Conservation (phyloP, 2,329 filamentous ascomycete species). For the Fusarium goolgardi region DNA sequence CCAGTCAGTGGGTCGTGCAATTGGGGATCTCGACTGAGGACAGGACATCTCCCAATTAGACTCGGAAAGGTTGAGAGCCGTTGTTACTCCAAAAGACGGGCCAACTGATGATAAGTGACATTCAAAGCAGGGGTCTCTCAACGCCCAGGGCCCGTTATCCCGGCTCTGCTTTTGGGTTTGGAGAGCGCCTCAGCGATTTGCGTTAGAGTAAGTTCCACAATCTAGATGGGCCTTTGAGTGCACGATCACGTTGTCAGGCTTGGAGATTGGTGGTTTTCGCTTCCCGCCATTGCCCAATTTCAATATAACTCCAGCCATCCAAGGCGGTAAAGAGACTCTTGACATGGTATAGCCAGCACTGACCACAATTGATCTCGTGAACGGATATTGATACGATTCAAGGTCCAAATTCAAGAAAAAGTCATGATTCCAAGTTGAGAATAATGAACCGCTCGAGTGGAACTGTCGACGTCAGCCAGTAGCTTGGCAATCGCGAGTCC, state of each 20-base stretch:
- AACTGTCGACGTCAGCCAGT: slow-evolving; percentile 44
- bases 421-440: background rate
- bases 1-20: slow-evolving; percentile 19
- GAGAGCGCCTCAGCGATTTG: slow-evolving; percentile 20
- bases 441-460: slow-evolving; percentile 26
- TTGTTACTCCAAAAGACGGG: slow-evolving; percentile 13
- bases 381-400: slow-evolving; percentile 6
- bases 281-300: slow-evolving; percentile 11
- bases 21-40: slow-evolving; percentile 23
- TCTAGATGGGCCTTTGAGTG: slow-evolving; percentile 21
- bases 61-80: slow-evolving; percentile 18
- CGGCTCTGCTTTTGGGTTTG: slow-evolving; percentile 25
- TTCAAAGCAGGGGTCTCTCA: slow-evolving; percentile 25
- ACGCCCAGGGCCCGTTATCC: slow-evolving; percentile 23
- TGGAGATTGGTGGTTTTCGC: slow-evolving; percentile 16
- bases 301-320: slow-evolving; percentile 25
- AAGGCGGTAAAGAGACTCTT: slow-evolving; percentile 10
- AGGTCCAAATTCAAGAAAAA: slow-evolving; percentile 1
- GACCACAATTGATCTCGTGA: slow-evolving; percentile 20
- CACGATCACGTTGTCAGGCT: slow-evolving; percentile 17
- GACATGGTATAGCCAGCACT: slow-evolving; percentile 20
- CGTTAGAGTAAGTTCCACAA: slow-evolving; percentile 20
- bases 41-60: slow-evolving; percentile 12
- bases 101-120: slow-evolving; percentile 19
- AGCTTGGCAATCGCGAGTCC: slow-evolving; percentile 39